Base-by-base conservation (phyloP, 352 stramenopile species). In the Globisporangium nodosum region DNA sequence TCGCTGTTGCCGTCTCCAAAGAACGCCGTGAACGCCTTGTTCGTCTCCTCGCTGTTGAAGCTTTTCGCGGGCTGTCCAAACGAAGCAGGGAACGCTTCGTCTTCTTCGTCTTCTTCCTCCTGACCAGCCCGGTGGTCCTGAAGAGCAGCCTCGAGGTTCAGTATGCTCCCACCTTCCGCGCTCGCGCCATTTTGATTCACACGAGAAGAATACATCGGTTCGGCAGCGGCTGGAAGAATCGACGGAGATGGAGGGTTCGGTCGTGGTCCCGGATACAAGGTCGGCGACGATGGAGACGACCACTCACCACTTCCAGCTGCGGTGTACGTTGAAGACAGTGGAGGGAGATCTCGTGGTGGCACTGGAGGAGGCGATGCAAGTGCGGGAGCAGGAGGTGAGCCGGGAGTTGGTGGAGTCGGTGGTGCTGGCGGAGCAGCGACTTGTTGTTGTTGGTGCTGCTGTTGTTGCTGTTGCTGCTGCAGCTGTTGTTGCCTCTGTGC, bases 11-110 rank as follows among this genome's bases (percentile, higher is more conserved):
- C 76, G 52, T 87, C 73, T 15, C 88, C 70, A 45, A 92, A 78
- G 55, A 93, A 89, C 3, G 81, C 81, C n/a, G 74, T 85, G 40
- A 87, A 84, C 20, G 81, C 79, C 49, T 89, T 76, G 35, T 71
- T 83, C 35, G 79, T 90, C 21, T 79, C 79, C 52, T 73, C 66
- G 0, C 71, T 72, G 53, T 86, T 86, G 60, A 88, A 93, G 8
- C 54, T 54, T 3, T 67, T 52, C 1, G 64, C 39, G 8, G 68
- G 54, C 2, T 55, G 54, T 3, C 67, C 69, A 58, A 81, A 89
- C 8, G 76, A 74, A 35, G 58, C 59, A 42, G 82, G 82, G 54
- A 92, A 90, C 24, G 74, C 80, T 65, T 92, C 82, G 37, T 92
- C 80, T 71, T 91, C 79, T 62, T 90, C 80, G n/a, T 82, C 74